Percentiles rank a stretch among this genome's conserved stretches.
phyloP scores from a whole-genome alignment of 345 rosid species.

The Trapa incisa region DNA sequence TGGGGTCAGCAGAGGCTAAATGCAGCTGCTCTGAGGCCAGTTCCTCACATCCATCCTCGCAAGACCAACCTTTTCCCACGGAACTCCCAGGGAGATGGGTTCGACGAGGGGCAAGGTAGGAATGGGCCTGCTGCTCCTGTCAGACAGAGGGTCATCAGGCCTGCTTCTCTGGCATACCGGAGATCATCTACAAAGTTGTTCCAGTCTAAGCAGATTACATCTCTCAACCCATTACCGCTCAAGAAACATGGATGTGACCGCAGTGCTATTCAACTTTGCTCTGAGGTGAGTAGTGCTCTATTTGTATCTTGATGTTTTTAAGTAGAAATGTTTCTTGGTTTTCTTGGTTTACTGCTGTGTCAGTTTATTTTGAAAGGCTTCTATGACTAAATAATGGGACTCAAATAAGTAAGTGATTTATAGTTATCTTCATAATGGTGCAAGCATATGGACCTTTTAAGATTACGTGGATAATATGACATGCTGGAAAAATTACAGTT shows the following conservation, averaged over 20 bases:
- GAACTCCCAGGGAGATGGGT: constrained; percentile 24
- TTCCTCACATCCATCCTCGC: constrained; percentile 29
- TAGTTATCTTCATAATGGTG: too few species aligned
- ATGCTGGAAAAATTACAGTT: too few species aligned
- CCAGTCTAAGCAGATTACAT: constrained; percentile 39
- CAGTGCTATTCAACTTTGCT: constrained; percentile 34
- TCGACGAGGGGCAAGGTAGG: constrained; percentile 25
- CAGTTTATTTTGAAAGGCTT: neutral
- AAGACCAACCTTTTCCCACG: constrained; percentile 27
- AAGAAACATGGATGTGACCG: constrained; percentile 49
- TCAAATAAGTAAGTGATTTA: too few species aligned
- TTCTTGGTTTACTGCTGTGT: neutral
- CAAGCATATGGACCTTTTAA: too few species aligned
- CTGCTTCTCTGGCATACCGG: constrained; percentile 20
- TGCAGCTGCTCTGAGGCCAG: constrained; percentile 42
- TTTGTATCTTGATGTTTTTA: neutral
- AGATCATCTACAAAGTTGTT: constrained; percentile 27
- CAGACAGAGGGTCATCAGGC: constrained; percentile 12
- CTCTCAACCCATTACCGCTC: constrained; percentile 37
- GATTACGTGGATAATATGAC: too few species aligned
- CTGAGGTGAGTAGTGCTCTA: constrained; percentile 24
- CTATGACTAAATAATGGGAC: neutral
- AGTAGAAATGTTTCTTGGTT: neutral
- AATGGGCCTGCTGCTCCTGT: constrained; percentile 17
- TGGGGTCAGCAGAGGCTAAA: constrained; percentile 18